These are phyloP conservation scores for Globisporangium mamillatum DNA, from an alignment of 352 stramenopile genomes.

Conservation along the genomic window DNA sequence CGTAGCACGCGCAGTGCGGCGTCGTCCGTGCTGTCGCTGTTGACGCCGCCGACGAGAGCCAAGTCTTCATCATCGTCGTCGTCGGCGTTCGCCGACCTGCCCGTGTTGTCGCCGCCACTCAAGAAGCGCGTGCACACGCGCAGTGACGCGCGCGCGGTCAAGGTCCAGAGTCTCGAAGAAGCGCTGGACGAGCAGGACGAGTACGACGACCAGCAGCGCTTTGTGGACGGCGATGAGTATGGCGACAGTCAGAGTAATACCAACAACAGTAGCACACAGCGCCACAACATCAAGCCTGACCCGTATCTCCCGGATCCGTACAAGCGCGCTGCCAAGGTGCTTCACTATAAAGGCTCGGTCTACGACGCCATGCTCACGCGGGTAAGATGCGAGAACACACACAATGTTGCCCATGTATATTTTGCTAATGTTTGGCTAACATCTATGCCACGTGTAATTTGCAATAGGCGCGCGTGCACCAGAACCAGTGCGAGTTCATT, in stretches of 20 bases:
- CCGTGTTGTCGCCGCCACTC: constrained; percentile 44
- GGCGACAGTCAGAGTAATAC: not conserved
- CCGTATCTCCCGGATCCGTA: constrained; percentile 47
- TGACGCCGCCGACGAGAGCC: constrained; percentile 3
- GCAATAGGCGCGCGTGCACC: constrained; percentile 47
- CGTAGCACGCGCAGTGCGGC: constrained; percentile 7
- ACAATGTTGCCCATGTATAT: no score
- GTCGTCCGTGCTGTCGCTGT: not conserved
- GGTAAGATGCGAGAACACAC: constrained; percentile 20
- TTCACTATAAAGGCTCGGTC: constrained; percentile 34
- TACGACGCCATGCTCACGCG: constrained; percentile 67
- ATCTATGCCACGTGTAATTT: not conserved
- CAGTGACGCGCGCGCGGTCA: constrained; percentile 29
- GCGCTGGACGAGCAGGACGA: constrained; percentile 18
- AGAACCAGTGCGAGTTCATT: constrained; percentile 68
- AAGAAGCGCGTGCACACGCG: constrained; percentile 48
- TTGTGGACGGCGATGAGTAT: not conserved
- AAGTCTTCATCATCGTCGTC: not conserved
- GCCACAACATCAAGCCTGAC: constrained; percentile 46
- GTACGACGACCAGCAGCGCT: constrained; percentile 19
- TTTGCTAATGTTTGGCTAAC: no score
- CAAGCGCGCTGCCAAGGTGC: constrained; percentile 33
- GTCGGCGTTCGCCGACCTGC: constrained; percentile 12
- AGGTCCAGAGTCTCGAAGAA: constrained; percentile 35
- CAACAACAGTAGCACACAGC: constrained; percentile 11